A percentile compares a stretch with the other conserved stretches of the same genome.
These are phyloP conservation scores for Camelina neglecta DNA, from an alignment of 345 rosid genomes.

Conservation along the genomic window DNA sequence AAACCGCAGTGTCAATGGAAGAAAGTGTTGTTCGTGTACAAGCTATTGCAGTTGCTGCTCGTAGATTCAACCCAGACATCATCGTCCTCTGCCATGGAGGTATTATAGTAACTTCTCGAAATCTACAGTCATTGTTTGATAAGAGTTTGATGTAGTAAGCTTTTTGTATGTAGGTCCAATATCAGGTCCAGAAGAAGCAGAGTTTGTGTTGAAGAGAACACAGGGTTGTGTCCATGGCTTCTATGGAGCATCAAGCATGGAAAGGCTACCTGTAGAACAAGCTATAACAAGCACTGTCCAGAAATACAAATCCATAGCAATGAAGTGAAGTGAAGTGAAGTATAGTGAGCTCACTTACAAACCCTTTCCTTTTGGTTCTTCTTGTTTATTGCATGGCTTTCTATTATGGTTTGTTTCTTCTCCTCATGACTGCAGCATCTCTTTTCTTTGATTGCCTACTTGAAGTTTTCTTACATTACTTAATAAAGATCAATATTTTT, in stretches of 20 bases:
- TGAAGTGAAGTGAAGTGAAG: constrained; percentile 50
- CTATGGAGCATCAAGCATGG: constrained; percentile 98
- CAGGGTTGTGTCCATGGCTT: constrained; percentile 81
- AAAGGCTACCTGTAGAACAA: constrained; percentile 87
- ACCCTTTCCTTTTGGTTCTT: neutral
- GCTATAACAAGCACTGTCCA: constrained; percentile 76
- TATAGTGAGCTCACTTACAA: neutral
- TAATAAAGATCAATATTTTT: neutral
- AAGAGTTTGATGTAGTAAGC: neutral
- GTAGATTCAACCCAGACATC: constrained; percentile 55
- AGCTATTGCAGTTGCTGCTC: constrained; percentile 89
- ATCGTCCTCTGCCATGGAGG: constrained; percentile 96
- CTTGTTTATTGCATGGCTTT: neutral
- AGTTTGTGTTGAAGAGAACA: constrained; percentile 71
- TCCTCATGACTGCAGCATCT: neutral
- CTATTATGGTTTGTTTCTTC: neutral
- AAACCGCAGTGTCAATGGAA: constrained; percentile 77
- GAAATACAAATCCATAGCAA: constrained; percentile 70
- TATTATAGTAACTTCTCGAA: constrained; percentile 34
- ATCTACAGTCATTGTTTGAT: neutral
- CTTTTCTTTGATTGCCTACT: no score
- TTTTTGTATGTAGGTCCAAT: constrained; percentile 69
- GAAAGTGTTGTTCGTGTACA: constrained; percentile 79
- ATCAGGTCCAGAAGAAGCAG: constrained; percentile 80
- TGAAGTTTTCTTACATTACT: no score